Conservation (phyloP, 2,329 filamentous ascomycete species). For the Penicillium sclerotigenum region DNA sequence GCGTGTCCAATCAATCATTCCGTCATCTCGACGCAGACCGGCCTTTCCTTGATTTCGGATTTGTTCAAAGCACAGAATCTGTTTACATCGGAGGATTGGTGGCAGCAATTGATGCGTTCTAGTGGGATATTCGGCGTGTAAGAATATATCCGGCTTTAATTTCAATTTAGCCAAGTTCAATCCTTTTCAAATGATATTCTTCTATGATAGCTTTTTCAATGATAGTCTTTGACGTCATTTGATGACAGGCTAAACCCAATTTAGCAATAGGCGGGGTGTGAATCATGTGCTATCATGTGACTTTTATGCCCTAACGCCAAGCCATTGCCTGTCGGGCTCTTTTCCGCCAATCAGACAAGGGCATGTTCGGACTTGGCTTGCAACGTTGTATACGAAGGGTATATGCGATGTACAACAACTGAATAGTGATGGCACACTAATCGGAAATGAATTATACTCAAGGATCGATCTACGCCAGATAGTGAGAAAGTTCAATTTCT, state of each 20-base stretch:
- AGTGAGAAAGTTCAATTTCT: neutral
- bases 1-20: slow-evolving; percentile 6
- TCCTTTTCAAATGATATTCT: neutral
- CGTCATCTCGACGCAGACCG: slow-evolving; percentile 5
- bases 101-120: neutral
- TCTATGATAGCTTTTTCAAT: neutral
- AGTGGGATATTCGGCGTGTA: neutral
- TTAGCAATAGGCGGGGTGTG: neutral
- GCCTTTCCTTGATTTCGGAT: slow-evolving; percentile 15
- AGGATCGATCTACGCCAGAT: neutral
- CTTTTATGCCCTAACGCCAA: slow-evolving; percentile 2
- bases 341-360: slow-evolving; percentile 9
- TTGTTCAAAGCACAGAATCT: neutral
- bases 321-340: neutral
- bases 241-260: slow-evolving; percentile 1
- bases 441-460: neutral
- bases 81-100: neutral
- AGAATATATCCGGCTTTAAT: neutral
- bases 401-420: neutral
- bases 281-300: slow-evolving; percentile 5
- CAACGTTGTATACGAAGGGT: neutral
- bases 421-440: neutral
- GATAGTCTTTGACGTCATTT: slow-evolving; percentile 15
- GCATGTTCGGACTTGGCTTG: neutral
- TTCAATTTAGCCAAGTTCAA: neutral